phyloP scores from a whole-genome alignment of 78 protist genomes.

The Dictyostelium intermedium region DNA sequence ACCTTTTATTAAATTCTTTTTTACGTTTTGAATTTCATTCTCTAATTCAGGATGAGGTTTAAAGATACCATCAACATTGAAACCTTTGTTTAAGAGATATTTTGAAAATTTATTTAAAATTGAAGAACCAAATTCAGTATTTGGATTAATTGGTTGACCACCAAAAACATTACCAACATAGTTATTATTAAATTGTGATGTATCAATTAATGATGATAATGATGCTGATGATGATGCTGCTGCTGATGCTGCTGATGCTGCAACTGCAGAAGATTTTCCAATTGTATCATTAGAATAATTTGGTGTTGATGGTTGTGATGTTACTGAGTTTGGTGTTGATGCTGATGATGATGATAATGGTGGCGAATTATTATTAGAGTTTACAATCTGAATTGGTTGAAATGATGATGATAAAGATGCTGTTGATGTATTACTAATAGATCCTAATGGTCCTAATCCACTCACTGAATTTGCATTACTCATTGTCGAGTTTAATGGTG shows the following conservation, averaged over 20 bases:
- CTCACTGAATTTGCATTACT: not conserved
- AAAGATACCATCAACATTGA: slow-evolving; percentile 15
- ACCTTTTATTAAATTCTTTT: slow-evolving; percentile 74
- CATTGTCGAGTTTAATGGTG: not conserved
- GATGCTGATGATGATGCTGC: not conserved
- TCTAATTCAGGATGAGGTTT: slow-evolving; percentile 41
- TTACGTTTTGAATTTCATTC: slow-evolving; percentile 19
- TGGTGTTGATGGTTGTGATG: not conserved
- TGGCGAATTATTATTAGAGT: not conserved
- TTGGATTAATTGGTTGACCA: slow-evolving; percentile 42
- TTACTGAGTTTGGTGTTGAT: not conserved
- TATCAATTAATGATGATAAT: not conserved
- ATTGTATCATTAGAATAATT: not conserved
- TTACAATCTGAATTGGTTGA: not conserved
- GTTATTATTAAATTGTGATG: not conserved
- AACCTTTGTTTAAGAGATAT: slow-evolving; percentile 14
- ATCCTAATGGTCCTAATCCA: slow-evolving; percentile 19
- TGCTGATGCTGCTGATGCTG: not conserved
- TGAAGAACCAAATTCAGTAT: slow-evolving; percentile 32
- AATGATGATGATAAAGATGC: not conserved
- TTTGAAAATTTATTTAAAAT: slow-evolving; percentile 21
- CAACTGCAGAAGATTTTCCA: not conserved
- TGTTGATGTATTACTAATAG: not conserved
- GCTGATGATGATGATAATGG: not conserved
- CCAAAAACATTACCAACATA: not conserved